Evolutionary conservation across 345 rosid species (phyloP), one percentile per base, ranked within the genome.

Genomic region (Tarenaya hassleriana): DNA sequence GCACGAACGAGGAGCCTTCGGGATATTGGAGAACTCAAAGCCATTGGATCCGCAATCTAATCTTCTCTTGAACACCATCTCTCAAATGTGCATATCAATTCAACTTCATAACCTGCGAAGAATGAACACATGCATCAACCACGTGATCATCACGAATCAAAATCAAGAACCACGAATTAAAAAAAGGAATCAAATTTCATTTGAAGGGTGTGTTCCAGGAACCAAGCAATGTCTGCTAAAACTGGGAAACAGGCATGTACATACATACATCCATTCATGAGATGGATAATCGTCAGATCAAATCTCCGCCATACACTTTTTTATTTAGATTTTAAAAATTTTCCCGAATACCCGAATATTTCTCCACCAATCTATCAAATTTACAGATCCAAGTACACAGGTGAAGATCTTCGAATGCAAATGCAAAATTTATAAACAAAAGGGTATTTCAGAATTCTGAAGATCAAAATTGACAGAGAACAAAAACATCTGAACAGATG

Each of bases 1-100:
- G 37, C 65, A 66, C 8, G 98, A 92, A 64, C 98, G 88, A 47
- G 94, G 97, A 65, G 77, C 89, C 49, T 73, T 79, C 21, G 98
- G 96, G 59, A 92, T 48, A n/a, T 48, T 59, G 3, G 75, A 69
- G 59, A 88, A 65, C 32, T 61, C 67, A 73, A 88, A 83, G 46
- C 73, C 77, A 66, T 62, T 69, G 47, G 75, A 63, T 62, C 78
- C 80, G 63, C 71, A 56, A 45, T 68, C 73, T 61, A 79, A 66
- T 63, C 66, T 84, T 82, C 77, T 83, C 69, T 81, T 88, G 63
- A 68, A 44, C 81, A 83, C 92, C 98, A 92, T 88, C 48, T 79
- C 78, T 83, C 65, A 70, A 53, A 46, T 69, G 58, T 47, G 53
- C 78, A 74, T 67, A 66, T 14, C 58, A 71, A 73, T 64, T 15